A percentile compares a stretch with the other conserved stretches of the same genome.
phyloP scores from a whole-genome alignment of 2,329 filamentous ascomycete species.

The Penicillium glabrum region DNA sequence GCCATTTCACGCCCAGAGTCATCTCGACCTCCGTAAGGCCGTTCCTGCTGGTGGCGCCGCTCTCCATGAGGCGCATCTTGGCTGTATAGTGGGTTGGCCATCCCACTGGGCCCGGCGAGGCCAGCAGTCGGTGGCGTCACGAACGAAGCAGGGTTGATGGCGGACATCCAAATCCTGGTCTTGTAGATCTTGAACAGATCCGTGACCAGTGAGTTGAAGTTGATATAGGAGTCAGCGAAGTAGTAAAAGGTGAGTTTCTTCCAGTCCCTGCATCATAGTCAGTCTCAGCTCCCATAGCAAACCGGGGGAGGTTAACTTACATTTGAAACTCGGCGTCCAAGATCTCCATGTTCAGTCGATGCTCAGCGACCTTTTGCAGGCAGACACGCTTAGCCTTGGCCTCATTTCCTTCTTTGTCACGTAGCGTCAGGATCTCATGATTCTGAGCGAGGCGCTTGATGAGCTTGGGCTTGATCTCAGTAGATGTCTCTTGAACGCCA shows the following conservation, averaged over 20 bases:
- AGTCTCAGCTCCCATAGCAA: neutral
- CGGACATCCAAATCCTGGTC: conserved; percentile 99
- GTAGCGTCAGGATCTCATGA: conserved; percentile 83
- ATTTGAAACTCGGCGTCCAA: conserved; percentile 98
- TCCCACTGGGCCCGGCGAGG: conserved; percentile 66
- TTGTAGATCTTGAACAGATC: conserved; percentile 99
- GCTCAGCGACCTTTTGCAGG: conserved; percentile 94
- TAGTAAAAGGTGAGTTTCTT: conserved; percentile 99
- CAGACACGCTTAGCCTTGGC: conserved; percentile 96
- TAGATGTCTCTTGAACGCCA: conserved; percentile 68
- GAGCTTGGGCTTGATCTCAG: conserved; percentile 89
- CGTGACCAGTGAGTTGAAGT: conserved; percentile 96
- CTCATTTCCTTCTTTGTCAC: conserved; percentile 96
- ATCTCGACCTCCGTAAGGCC: conserved; percentile 33
- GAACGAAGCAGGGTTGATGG: conserved; percentile 96
- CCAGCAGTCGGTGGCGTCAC: conserved; percentile 70
- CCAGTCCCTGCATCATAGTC: conserved; percentile 71
- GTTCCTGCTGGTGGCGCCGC: conserved; percentile 44
- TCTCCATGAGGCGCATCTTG: conserved; percentile 36
- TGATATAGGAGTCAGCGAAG: conserved; percentile 96
- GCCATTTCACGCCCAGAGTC: conserved; percentile 30
- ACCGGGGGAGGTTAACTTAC: conserved; percentile 56
- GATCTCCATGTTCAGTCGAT: conserved; percentile 96
- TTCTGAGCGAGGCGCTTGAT: conserved; percentile 92
- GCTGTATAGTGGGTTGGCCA: conserved; percentile 63